Conservation (phyloP, 73 alveolate species). For the Paraurostyla sp. region DNA sequence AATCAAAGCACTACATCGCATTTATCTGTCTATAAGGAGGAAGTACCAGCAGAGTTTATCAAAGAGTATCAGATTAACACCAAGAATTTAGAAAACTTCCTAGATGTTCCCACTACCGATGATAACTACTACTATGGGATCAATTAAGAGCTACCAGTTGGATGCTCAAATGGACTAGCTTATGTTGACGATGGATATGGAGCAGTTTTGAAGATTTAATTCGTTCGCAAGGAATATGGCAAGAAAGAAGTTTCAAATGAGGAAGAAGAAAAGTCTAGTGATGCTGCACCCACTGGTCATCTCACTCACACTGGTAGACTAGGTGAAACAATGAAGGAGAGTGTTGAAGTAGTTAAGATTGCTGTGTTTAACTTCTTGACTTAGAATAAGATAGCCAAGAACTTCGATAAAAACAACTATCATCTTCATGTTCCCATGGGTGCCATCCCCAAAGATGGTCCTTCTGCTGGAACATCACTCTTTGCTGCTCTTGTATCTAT, state of each 20-base stretch:
- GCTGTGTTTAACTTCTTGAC: conserved; percentile 79
- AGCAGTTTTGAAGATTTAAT: conserved; percentile 70
- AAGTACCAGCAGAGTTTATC: conserved; percentile 23
- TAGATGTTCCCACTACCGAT: conserved; percentile 74
- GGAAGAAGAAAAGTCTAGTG: not conserved
- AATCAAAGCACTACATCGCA: not conserved
- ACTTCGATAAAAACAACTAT: conserved; percentile 65
- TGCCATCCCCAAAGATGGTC: conserved; percentile 93
- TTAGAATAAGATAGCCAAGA: conserved; percentile 39
- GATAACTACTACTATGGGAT: conserved; percentile 71
- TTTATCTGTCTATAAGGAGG: conserved; percentile 18
- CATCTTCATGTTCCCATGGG: conserved; percentile 89
- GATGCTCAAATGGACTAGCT: conserved; percentile 75
- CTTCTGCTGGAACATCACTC: conserved; percentile 88
- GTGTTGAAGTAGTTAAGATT: conserved; percentile 83
- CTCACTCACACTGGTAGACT: conserved; percentile 86
- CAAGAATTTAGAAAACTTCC: conserved; percentile 61
- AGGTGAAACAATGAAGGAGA: conserved; percentile 83
- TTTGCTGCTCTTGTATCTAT: conserved; percentile 81
- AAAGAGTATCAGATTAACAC: conserved; percentile 72
- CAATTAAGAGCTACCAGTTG: conserved; percentile 66
- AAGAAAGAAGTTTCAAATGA: conserved; percentile 42
- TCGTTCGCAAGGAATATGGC: conserved; percentile 58
- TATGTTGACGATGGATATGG: conserved; percentile 79
- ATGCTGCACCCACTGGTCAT: not conserved